Conservation (phyloP, 768 basidiomycete species). For the Suillus subaureus region DNA sequence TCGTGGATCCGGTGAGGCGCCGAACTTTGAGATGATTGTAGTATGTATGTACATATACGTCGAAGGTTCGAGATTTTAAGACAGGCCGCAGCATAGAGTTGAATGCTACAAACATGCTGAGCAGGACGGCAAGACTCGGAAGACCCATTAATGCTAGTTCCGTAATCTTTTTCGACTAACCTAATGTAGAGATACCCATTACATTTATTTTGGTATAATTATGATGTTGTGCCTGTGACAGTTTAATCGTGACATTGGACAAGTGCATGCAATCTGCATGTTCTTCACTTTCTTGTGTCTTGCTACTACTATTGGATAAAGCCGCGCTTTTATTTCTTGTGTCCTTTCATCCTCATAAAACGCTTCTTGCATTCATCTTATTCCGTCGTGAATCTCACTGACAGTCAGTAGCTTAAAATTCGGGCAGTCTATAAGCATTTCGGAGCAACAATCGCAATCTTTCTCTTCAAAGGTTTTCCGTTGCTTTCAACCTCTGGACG, state of each 20-base stretch:
- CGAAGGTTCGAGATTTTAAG: conserved; percentile 14
- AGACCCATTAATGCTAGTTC: conserved; percentile 16
- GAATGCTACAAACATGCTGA: conserved; percentile 8
- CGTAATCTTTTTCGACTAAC: background rate
- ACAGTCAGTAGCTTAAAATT: background rate
- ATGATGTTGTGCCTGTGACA: conserved; percentile 37
- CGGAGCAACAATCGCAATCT: conserved; percentile 17
- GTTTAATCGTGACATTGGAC: conserved; percentile 27
- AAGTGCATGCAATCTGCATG: conserved; percentile 23
- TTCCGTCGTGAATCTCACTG: background rate
- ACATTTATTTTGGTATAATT: conserved; percentile 29
- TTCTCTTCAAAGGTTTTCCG: background rate
- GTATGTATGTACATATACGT: conserved; percentile 1
- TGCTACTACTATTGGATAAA: conserved; percentile 9
- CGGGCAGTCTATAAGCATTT: conserved; percentile 12
- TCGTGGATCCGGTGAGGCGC: conserved; percentile 30
- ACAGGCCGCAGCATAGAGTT: too few relatives aligned
- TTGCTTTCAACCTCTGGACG: conserved; percentile 4
- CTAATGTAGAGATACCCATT: conserved; percentile 18
- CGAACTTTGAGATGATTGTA: conserved; percentile 8
- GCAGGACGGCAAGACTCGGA: background rate
- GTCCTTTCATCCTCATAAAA: conserved; percentile 1
- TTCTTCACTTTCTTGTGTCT: conserved; percentile 16
- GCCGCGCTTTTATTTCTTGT: background rate
- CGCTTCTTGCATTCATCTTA: conserved; percentile 7